Conservation (phyloP, 495 filamentous ascomycete genomes). For the Saxispiralis lemnorum region DNA sequence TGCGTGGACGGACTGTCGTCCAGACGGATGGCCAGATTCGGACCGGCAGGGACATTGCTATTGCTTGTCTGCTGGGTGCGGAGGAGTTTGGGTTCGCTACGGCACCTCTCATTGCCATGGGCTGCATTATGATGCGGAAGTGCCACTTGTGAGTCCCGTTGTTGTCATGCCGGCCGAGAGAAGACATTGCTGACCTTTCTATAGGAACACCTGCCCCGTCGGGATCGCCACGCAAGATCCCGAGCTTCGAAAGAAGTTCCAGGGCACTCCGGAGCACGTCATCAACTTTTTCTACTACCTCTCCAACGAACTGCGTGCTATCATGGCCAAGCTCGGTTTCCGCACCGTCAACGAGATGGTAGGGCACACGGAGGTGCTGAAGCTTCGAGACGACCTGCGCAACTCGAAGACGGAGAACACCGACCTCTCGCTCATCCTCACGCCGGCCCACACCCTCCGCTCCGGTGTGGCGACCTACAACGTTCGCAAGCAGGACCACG, state of each 20-base stretch:
- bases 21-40: slow-evolving; percentile 95
- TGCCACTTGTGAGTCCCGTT: slow-evolving; percentile 24
- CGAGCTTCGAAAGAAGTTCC: slow-evolving; percentile 86
- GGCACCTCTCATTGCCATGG: slow-evolving; percentile 89
- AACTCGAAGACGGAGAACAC: slow-evolving; percentile 83
- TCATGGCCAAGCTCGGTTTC: slow-evolving; percentile 94
- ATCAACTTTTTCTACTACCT: slow-evolving; percentile 99
- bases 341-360: slow-evolving; percentile 98
- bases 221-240: slow-evolving; percentile 96
- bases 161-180: no score
- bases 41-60: slow-evolving; percentile 88
- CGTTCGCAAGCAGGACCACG: slow-evolving; percentile 94
- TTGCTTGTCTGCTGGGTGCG: slow-evolving; percentile 88
- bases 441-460: slow-evolving; percentile 85
- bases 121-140: slow-evolving; percentile 91
- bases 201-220: slow-evolving; percentile 73
- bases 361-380: slow-evolving; percentile 74
- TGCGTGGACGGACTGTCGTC: slow-evolving; percentile 89
- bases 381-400: slow-evolving; percentile 73
- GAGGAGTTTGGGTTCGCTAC: slow-evolving; percentile 99
- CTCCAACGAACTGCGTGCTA: slow-evolving; percentile 89
- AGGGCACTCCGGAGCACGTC: slow-evolving; percentile 85
- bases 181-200: background rate
- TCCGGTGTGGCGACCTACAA: slow-evolving; percentile 98
- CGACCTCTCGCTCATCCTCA: slow-evolving; percentile 88